phyloP scores from a whole-genome alignment of 2,329 filamentous ascomycete species.

The Xylariaceae sp. region DNA sequence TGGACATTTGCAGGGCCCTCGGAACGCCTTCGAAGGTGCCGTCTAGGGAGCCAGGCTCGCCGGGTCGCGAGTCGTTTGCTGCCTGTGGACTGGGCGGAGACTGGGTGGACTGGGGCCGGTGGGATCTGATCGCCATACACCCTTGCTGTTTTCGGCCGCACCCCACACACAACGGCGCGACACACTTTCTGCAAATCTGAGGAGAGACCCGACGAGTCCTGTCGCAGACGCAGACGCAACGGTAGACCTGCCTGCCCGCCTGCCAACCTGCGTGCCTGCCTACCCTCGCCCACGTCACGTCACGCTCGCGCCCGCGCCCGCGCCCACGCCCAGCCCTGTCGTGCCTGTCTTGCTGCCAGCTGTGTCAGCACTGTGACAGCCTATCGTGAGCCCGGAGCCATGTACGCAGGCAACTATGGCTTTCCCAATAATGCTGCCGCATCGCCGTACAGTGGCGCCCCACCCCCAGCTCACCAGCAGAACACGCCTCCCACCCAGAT shows the following conservation, averaged over 20 bases:
- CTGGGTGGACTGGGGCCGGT: too few relatives aligned
- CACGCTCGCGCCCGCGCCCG: constrained; percentile 7
- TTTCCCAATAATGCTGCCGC: constrained; percentile 43
- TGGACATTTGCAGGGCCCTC: too few relatives aligned
- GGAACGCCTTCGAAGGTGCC: too few relatives aligned
- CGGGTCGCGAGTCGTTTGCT: background rate
- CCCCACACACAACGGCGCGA: constrained; percentile 25
- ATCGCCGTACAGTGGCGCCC: constrained; percentile 43
- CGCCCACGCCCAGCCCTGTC: constrained; percentile 12
- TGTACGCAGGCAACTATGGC: constrained; percentile 50
- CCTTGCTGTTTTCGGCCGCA: constrained; percentile 19
- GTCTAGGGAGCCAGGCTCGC: too few relatives aligned
- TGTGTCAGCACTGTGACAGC: constrained; percentile 22
- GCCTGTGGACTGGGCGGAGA: too few relatives aligned
- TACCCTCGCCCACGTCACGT: constrained; percentile 13
- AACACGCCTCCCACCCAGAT: constrained; percentile 37
- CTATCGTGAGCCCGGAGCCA: constrained; percentile 35
- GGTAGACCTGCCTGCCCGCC: too few relatives aligned
- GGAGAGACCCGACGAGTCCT: constrained; percentile 19
- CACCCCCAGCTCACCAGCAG: constrained; percentile 34
- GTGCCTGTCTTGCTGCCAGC: constrained; percentile 23
- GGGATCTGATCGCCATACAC: constrained; percentile 22
- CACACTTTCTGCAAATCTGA: constrained; percentile 20
- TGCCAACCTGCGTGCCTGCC: constrained; percentile 7
- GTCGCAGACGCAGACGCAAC: too few relatives aligned